Percentiles rank a stretch among this genome's conserved stretches.
phyloP scores from a whole-genome alignment of 148 eudicot species.

The Drosera capensis region DNA sequence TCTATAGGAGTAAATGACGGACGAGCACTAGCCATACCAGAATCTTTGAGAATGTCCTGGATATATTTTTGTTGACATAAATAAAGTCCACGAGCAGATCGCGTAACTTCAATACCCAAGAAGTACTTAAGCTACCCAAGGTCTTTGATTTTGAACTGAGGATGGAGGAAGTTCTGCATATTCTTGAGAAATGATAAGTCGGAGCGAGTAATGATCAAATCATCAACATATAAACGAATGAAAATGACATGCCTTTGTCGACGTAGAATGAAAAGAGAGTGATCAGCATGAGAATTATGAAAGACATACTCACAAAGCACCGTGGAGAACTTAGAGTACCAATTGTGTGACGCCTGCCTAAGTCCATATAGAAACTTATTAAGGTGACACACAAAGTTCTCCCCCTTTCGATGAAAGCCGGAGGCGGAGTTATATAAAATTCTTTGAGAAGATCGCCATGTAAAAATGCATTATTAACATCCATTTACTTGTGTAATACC shows the following conservation, averaged over 20 bases:
- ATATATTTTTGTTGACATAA: too few relatives aligned
- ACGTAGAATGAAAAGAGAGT: neutral
- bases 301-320: neutral
- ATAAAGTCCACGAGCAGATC: too few relatives aligned
- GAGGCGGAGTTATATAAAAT: neutral
- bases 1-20: too few relatives aligned
- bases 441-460: neutral
- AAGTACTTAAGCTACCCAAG: too few relatives aligned
- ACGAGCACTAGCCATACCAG: too few relatives aligned
- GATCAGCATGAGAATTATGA: neutral
- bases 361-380: neutral
- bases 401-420: neutral
- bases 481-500: neutral
- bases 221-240: neutral
- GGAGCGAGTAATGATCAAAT: too few relatives aligned
- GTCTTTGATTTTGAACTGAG: too few relatives aligned
- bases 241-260: neutral
- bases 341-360: neutral
- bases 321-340: neutral
- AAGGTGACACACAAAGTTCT: neutral
- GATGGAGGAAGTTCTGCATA: too few relatives aligned
- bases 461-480: neutral
- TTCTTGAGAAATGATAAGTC: too few relatives aligned
- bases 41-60: too few relatives aligned
- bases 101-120: too few relatives aligned